These are phyloP conservation scores for Crataegus laevigata DNA, from an alignment of 306 rosid species.

Conservation along the genomic window DNA sequence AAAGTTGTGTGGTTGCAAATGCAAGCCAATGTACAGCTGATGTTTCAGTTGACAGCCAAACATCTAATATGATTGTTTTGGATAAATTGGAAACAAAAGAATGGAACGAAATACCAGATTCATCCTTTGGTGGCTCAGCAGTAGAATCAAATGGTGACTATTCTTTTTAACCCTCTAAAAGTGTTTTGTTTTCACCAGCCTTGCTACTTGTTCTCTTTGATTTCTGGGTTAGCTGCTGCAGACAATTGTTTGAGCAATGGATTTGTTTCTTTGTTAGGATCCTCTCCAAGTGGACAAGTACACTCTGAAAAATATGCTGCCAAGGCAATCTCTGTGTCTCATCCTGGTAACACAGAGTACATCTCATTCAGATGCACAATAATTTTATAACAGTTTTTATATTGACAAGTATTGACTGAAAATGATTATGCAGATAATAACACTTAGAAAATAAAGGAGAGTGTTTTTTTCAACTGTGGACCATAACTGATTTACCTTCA, in stretches of 20 bases:
- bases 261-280: conserved; percentile 11
- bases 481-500: background rate
- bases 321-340: conserved; percentile 20
- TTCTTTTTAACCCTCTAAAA: conserved; percentile 4
- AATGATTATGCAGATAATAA: background rate
- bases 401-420: background rate
- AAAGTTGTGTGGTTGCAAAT: conserved; percentile 32
- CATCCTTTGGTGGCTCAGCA: conserved; percentile 25
- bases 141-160: conserved; percentile 43
- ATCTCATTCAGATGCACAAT: background rate
- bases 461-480: background rate
- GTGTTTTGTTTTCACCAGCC: background rate
- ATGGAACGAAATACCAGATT: conserved; percentile 24
- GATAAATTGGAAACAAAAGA: conserved; percentile 16
- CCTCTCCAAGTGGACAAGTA: conserved; percentile 16
- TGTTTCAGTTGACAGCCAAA: background rate
- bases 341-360: conserved; percentile 5
- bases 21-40: conserved; percentile 18
- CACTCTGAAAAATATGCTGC: conserved; percentile 16
- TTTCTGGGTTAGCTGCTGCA: conserved; percentile 19
- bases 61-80: conserved; percentile 6
- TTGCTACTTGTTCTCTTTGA: conserved; percentile 13
- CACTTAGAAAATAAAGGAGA: background rate
- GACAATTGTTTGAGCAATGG: conserved; percentile 2
- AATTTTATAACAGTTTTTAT: background rate